These are phyloP conservation scores for Botryosphaeria dothidea DNA, from an alignment of 2,329 filamentous ascomycete species.

Conservation along the genomic window DNA sequence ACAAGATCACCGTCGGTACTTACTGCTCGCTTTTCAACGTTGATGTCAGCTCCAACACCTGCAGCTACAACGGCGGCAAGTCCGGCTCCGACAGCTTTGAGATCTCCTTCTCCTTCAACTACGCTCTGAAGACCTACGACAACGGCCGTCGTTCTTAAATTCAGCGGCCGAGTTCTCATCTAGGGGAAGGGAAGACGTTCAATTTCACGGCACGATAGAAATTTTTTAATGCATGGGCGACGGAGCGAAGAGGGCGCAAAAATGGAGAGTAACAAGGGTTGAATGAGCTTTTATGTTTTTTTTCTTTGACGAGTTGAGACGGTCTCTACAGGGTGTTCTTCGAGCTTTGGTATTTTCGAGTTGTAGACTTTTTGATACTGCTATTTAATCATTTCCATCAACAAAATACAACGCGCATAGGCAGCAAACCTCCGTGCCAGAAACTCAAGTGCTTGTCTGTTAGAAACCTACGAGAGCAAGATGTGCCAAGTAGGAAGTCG, in stretches of 20 bases:
- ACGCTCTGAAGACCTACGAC: neutral
- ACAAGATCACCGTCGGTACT: slow-evolving; percentile 26
- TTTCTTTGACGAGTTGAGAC: neutral
- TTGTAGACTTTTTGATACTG: neutral
- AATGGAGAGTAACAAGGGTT: neutral
- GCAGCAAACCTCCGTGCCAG: too few relatives aligned
- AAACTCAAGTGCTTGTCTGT: neutral
- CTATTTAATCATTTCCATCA: neutral
- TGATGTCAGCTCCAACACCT: neutral
- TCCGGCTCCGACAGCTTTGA: neutral
- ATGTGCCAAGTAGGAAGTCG: too few relatives aligned
- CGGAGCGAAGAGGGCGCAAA: neutral
- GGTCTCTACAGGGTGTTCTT: slow-evolving; percentile 7
- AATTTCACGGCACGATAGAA: neutral
- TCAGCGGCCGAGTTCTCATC: too few relatives aligned
- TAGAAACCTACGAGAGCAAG: too few relatives aligned
- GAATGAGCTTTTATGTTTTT: neutral
- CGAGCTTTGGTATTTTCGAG: neutral
- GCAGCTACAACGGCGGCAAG: neutral
- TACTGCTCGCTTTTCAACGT: slow-evolving; percentile 27
- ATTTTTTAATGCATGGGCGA: neutral
- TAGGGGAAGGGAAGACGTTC: neutral
- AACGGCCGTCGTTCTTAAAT: neutral
- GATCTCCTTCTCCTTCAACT: slow-evolving; percentile 1
- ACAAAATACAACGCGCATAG: neutral